Base-by-base conservation (phyloP, 2,329 filamentous ascomycete species). In the Trichoderma aggressivum region DNA sequence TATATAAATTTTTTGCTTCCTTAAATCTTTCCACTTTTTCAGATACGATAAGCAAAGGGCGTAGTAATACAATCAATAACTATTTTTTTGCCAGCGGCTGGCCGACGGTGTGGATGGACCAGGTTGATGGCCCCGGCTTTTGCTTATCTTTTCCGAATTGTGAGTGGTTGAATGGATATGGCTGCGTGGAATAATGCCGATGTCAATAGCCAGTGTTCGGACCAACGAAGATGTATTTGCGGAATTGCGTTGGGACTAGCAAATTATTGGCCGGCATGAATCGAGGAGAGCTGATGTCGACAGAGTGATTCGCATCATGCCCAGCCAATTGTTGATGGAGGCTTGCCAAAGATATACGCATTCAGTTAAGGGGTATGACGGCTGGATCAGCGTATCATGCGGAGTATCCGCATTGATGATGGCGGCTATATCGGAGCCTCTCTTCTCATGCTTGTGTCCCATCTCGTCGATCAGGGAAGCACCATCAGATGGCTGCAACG, bases 111-210 rank as follows among this genome's bases (percentile, higher is more conserved):
- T 50, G 65, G 55, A 68, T 58, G 64, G 55, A 3, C 64, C 63
- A 28, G 56, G 65, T 28, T 69, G 39, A 39, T 18, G 26, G 56
- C 65, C 65, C 65, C 60, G 32, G 65, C 39, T 10, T 32, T 34
- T 67, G 65, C 65, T 69, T 69, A 69, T 69, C 65, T 69, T 61
- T 68, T 36, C 55, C 36, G 65, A 60, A 32, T 60, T 68, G 65
- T 60, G 26, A 68, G 26, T 55, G 62, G 43, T 55, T 66, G 26
- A 50, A n/a, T 34, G 50, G 30, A 55, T 36, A 28, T 50, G 56
- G 39, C 28, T 53, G 56, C 56, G 43, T 55, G 21, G 43, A 55
- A 36, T 21, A 34, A 63, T 62, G 36, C 21, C 60, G 6, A 47
- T 34, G 56, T 28, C 62, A 55, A 65, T 61, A 30, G 21, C 16